These are phyloP conservation scores for Penicillium malachiteum DNA, from an alignment of 495 filamentous ascomycete species.

Conservation along the genomic window DNA sequence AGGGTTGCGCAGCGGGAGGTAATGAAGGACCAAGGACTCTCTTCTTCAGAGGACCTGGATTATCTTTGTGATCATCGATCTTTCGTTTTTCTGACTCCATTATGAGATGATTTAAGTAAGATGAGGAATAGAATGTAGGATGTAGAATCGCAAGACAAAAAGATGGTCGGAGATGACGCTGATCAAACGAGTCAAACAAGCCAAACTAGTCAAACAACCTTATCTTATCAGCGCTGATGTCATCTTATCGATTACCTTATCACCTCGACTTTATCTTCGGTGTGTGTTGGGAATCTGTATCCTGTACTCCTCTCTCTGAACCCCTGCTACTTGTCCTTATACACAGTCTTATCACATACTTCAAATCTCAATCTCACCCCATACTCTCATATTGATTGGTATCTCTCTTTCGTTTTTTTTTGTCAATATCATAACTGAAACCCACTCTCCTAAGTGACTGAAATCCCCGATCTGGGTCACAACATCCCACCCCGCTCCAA, in stretches of 20 bases:
- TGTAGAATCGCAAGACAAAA: background rate
- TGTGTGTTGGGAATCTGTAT: background rate
- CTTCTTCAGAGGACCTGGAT: slow-evolving; percentile 12
- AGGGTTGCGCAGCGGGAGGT: slow-evolving; percentile 21
- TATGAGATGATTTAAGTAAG: background rate
- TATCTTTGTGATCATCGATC: slow-evolving; percentile 4
- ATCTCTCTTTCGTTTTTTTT: background rate
- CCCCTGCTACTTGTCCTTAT: background rate
- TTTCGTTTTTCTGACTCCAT: slow-evolving; percentile 25
- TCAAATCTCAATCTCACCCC: too few species aligned
- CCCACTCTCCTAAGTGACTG: background rate
- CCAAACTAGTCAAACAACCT: too few species aligned
- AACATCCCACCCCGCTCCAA: background rate
- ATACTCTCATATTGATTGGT: background rate
- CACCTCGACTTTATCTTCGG: background rate
- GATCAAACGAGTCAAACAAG: background rate
- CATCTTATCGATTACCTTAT: background rate
- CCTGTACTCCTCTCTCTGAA: background rate
- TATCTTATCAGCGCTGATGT: background rate
- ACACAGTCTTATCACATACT: background rate
- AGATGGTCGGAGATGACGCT: background rate
- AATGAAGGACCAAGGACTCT: slow-evolving; percentile 38
- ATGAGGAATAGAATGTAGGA: background rate
- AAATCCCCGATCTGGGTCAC: background rate
- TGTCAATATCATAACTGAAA: too few species aligned